Evolutionary conservation across 2,329 filamentous ascomycete genomes (phyloP).

Genomic region (Penicillium occitanis): DNA sequence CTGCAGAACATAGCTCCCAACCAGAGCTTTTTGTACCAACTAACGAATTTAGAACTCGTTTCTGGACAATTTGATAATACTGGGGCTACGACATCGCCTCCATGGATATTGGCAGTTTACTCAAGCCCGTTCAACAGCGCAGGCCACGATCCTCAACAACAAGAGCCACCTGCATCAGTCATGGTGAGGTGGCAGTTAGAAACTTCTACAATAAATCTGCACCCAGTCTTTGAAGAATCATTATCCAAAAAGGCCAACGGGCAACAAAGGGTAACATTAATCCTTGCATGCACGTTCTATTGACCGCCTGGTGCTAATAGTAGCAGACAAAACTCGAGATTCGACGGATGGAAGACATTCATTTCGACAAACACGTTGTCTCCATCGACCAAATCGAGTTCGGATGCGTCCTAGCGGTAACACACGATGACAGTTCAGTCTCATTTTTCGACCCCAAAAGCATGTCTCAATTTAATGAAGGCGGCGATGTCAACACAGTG

Average conservation of each 20-base stretch:
- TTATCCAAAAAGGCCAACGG: conserved; percentile 62
- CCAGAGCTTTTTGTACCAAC: conserved; percentile 50
- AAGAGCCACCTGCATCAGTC: conserved; percentile 65
- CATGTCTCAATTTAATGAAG: conserved; percentile 66
- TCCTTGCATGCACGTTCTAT: no score
- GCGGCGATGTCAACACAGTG: conserved; percentile 64
- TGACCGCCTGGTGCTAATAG: not conserved
- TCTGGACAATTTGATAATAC: conserved; percentile 62
- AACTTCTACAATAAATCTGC: conserved; percentile 64
- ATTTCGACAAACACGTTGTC: conserved; percentile 69
- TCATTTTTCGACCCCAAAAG: conserved; percentile 76
- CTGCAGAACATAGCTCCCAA: conserved; percentile 27
- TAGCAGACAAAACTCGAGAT: conserved; percentile 53
- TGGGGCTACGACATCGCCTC: conserved; percentile 56
- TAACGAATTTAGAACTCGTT: conserved; percentile 75
- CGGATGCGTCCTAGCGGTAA: conserved; percentile 69
- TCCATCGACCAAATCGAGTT: conserved; percentile 67
- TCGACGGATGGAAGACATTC: conserved; percentile 65
- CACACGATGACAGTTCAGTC: conserved; percentile 76
- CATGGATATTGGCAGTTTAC: conserved; percentile 71
- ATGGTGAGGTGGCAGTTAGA: conserved; percentile 80
- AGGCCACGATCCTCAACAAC: conserved; percentile 57
- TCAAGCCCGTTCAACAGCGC: conserved; percentile 58
- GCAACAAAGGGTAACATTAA: conserved; percentile 37
- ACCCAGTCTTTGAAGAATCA: conserved; percentile 75